Evolutionary conservation across 257 asterid genomes (phyloP), one percentile per base, ranked within the genome.

Genomic region (Datura wrightii): DNA sequence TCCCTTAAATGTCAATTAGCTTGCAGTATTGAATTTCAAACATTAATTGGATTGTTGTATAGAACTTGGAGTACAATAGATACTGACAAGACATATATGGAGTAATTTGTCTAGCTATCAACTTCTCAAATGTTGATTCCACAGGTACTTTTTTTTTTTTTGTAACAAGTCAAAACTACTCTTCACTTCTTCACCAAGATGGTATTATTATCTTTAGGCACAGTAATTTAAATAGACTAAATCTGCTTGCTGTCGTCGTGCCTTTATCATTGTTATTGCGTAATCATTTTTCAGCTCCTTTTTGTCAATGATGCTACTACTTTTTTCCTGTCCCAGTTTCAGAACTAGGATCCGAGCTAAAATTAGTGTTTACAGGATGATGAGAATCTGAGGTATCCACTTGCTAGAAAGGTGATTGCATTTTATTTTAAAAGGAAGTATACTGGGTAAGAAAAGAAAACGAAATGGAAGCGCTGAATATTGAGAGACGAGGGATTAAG

Each of bases 101-200:
- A 72, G 80, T 72, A 72, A 44, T 19, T n/a, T 46, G 41, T 72
- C 58, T 72, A 10, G 80, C 39, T 72, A 44, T 46, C 11, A 5
- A 72, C 79, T 71, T 44, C 16, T 71, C 39, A 44, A 44, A 19
- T n/a, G 39, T 46, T 18, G n/a, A 44, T 72, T 19, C 41, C 34
- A 2, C 44, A 71, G 55, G 37, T 70, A 44, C 55, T 9, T 10
- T 10, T 72, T 42, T 72, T 50, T 5, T 8, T 8, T 5, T 46
- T 46, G 10, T 72, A 46, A 46, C 14, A 19, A 44, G 80, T 46
- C 11, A 72, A 13, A 72, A 9, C 80, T 44, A 72, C 18, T n/a
- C 80, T 19, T 72, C 41, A 46, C 58, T 72, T 44, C 39, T 72
- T 72, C 56, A 19, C n/a, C 80, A 46, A 72, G 56, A 72, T 44